These are phyloP conservation scores for Lodderomyces pseudojiufengensis DNA, from an alignment of 1,139 yeast genomes.

Conservation along the genomic window DNA sequence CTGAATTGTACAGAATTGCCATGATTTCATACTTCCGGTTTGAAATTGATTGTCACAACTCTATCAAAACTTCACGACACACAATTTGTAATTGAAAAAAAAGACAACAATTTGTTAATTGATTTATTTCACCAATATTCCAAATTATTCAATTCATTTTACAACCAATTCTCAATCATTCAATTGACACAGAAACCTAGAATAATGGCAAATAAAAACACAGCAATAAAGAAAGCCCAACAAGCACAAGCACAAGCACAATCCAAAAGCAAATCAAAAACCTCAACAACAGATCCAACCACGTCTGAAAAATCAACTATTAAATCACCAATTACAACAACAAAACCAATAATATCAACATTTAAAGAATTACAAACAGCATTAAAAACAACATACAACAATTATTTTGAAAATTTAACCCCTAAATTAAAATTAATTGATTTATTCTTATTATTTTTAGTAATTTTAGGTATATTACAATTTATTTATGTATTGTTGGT, in stretches of 20 bases:
- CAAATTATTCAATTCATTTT: no score
- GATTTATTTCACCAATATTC: no score
- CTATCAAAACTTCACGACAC: neutral
- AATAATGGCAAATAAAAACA: conserved; percentile 40
- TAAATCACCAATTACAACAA: neutral
- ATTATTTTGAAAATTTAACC: conserved; percentile 42
- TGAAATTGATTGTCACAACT: no score
- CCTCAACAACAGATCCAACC: conserved; percentile 6
- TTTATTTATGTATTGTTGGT: conserved; percentile 70
- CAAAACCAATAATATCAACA: conserved; percentile 9
- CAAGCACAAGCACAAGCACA: conserved; percentile 11
- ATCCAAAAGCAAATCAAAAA: conserved; percentile 11
- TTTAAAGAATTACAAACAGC: conserved; percentile 47
- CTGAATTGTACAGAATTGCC: no score
- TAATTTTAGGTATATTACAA: conserved; percentile 72
- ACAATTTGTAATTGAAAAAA: neutral
- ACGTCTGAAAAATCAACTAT: neutral
- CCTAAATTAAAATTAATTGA: conserved; percentile 68
- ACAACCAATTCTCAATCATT: no score
- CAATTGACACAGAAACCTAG: neutral
- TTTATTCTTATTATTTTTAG: conserved; percentile 68
- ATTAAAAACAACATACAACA: conserved; percentile 42
- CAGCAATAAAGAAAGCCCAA: conserved; percentile 23
- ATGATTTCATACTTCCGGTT: no score
- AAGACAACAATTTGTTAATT: no score